phyloP scores from a whole-genome alignment of 352 stramenopile species.

The Pythium apleroticum region DNA sequence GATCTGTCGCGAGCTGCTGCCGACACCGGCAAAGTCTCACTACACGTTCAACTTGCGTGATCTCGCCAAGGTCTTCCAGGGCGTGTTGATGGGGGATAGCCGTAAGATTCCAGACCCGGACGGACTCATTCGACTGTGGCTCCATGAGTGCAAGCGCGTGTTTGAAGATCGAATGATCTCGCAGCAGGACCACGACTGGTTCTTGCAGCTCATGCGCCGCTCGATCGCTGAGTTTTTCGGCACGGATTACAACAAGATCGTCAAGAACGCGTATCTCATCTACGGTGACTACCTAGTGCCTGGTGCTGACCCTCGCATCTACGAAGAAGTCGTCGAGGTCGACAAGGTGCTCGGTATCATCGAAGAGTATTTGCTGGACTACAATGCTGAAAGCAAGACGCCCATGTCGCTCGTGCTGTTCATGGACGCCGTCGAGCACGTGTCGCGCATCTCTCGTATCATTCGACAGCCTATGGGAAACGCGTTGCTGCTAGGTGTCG shows the following conservation, averaged over 20 bases:
- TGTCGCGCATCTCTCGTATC: conserved; percentile 79
- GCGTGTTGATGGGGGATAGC: conserved; percentile 85
- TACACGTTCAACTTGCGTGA: conserved; percentile 97
- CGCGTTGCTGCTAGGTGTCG: conserved; percentile 90
- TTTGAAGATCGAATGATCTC: conserved; percentile 95
- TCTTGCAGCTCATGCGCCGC: conserved; percentile 66
- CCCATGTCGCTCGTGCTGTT: conserved; percentile 90
- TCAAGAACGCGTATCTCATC: conserved; percentile 69
- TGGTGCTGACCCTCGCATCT: conserved; percentile 80
- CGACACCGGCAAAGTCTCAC: conserved; percentile 93
- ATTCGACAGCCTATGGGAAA: conserved; percentile 88
- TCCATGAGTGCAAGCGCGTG: conserved; percentile 93
- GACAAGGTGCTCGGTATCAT: conserved; percentile 85
- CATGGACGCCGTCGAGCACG: conserved; percentile 87
- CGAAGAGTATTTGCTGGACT: conserved; percentile 88
- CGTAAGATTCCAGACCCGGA: conserved; percentile 62
- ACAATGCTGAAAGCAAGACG: conserved; percentile 91
- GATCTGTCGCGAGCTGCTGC: conserved; percentile 88
- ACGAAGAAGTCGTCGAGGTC: conserved; percentile 87
- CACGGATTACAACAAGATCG: conserved; percentile 80
- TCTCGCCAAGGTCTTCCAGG: conserved; percentile 93
- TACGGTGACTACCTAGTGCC: conserved; percentile 84
- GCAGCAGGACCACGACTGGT: conserved; percentile 90
- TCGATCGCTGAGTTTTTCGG: conserved; percentile 78
- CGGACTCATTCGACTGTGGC: conserved; percentile 86